These are phyloP conservation scores for Kitagawia praeruptora DNA, from an alignment of 129 eudicot genomes.

Conservation along the genomic window DNA sequence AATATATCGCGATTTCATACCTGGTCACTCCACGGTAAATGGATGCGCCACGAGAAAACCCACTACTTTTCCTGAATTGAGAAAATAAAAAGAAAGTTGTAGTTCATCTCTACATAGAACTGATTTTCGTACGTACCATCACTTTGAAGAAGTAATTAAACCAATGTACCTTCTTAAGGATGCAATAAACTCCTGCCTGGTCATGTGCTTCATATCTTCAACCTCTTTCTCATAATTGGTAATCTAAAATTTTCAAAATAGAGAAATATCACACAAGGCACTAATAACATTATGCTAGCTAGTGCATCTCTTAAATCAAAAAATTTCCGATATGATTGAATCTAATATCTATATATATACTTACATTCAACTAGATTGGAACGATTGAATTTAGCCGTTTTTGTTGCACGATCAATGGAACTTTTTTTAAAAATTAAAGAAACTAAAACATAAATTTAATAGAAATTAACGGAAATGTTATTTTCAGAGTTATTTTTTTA, in stretches of 20 bases:
- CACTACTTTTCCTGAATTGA: slow-evolving; percentile 71
- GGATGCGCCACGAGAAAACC: slow-evolving; percentile 95
- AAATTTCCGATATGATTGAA: no score
- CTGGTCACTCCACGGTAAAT: slow-evolving; percentile 95
- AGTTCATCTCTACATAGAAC: not conserved
- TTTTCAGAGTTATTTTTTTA: no score
- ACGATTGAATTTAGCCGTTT: no score
- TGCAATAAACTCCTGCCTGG: slow-evolving; percentile 89
- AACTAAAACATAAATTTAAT: not conserved
- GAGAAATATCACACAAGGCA: not conserved
- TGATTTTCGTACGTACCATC: not conserved
- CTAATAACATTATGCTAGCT: not conserved
- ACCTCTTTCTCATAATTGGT: slow-evolving; percentile 75
- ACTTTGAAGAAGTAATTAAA: not conserved
- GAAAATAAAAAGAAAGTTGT: not conserved
- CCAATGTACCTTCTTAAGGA: slow-evolving; percentile 61
- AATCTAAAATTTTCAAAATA: slow-evolving; percentile 27
- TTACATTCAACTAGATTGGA: no score
- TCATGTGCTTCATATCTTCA: slow-evolving; percentile 95
- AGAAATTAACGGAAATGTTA: no score
- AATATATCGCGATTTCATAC: slow-evolving; percentile 20
- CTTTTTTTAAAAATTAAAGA: not conserved
- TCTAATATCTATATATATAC: no score
- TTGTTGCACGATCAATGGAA: no score
- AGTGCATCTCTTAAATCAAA: no score